Conservation (phyloP, 306 rosid species). For the Leucaena leucocephala region DNA sequence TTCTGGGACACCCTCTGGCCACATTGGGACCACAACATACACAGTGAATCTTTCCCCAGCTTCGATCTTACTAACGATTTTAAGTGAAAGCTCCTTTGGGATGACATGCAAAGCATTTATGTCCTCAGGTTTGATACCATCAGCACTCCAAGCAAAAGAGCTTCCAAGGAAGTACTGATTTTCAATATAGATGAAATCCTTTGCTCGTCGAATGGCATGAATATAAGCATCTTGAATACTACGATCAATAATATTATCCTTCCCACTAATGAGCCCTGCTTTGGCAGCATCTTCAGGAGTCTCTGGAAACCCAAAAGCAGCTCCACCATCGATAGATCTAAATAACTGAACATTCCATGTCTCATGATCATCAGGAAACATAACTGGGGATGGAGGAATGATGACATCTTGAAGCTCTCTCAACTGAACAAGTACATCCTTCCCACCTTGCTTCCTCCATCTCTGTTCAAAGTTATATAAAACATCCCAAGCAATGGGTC, state of each 20-base stretch:
- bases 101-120: slow-evolving; percentile 68
- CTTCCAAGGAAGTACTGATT: slow-evolving; percentile 84
- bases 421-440: slow-evolving; percentile 56
- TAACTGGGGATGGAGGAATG: slow-evolving; percentile 72
- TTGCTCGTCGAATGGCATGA: slow-evolving; percentile 73
- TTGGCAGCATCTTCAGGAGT: slow-evolving; percentile 76
- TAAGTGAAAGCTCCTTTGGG: slow-evolving; percentile 75
- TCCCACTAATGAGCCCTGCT: slow-evolving; percentile 76
- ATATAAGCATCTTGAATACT: slow-evolving; percentile 80
- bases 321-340: slow-evolving; percentile 81
- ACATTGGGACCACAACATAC: slow-evolving; percentile 73
- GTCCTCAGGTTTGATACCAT: slow-evolving; percentile 65
- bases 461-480: slow-evolving; percentile 77
- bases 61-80: slow-evolving; percentile 73
- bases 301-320: slow-evolving; percentile 81
- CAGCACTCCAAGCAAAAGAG: slow-evolving; percentile 58
- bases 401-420: slow-evolving; percentile 65
- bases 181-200: slow-evolving; percentile 70
- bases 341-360: slow-evolving; percentile 80
- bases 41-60: slow-evolving; percentile 73
- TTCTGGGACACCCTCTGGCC: slow-evolving; percentile 82
- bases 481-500: slow-evolving; percentile 83
- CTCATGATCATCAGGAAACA: slow-evolving; percentile 63
- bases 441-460: slow-evolving; percentile 82
- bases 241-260: slow-evolving; percentile 72